Evolutionary conservation across 495 filamentous ascomycete genomes (phyloP).

Genomic region (Ramalina peruviana): DNA sequence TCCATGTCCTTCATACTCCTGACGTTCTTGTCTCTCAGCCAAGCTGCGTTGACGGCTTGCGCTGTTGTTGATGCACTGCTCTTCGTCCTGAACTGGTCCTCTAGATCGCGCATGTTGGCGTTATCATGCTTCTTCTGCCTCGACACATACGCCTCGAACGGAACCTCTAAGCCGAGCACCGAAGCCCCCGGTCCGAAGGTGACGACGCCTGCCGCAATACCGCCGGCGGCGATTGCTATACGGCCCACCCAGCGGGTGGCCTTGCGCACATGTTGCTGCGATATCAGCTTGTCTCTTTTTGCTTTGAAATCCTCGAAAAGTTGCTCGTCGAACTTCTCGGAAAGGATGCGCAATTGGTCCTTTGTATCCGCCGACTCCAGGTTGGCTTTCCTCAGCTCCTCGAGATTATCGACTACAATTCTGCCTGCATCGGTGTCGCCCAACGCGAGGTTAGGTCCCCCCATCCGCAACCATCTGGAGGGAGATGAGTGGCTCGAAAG

Average conservation of each 20-base stretch:
- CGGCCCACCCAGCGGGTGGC: slow-evolving; percentile 5
- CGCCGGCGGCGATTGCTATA: slow-evolving; percentile 5
- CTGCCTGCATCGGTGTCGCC: slow-evolving; percentile 11
- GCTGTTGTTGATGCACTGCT: not conserved
- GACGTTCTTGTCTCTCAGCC: slow-evolving; percentile 3
- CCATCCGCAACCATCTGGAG: slow-evolving; percentile 5
- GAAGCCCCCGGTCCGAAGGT: slow-evolving; percentile 10
- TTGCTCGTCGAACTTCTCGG: slow-evolving; percentile 3
- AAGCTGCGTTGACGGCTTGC: not conserved
- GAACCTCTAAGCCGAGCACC: slow-evolving; percentile 2
- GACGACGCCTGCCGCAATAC: slow-evolving; percentile 3
- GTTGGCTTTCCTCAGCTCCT: not conserved
- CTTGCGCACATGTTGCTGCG: slow-evolving; percentile 1
- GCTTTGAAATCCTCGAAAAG: slow-evolving; percentile 8
- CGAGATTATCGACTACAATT: slow-evolving; percentile 5
- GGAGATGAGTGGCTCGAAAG: slow-evolving; percentile 5
- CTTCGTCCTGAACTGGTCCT: slow-evolving; percentile 2
- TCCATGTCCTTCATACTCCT: slow-evolving; percentile 3
- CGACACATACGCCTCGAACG: slow-evolving; percentile 1
- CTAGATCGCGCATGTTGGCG: not conserved
- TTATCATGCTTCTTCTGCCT: slow-evolving; percentile 2
- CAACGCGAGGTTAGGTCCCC: slow-evolving; percentile 6
- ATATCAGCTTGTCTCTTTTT: slow-evolving; percentile 2
- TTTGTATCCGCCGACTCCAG: not conserved
- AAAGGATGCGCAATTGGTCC: not conserved